Evolutionary conservation across 2,329 filamentous ascomycete species (phyloP).

Genomic region (Fusarium tricinctum): DNA sequence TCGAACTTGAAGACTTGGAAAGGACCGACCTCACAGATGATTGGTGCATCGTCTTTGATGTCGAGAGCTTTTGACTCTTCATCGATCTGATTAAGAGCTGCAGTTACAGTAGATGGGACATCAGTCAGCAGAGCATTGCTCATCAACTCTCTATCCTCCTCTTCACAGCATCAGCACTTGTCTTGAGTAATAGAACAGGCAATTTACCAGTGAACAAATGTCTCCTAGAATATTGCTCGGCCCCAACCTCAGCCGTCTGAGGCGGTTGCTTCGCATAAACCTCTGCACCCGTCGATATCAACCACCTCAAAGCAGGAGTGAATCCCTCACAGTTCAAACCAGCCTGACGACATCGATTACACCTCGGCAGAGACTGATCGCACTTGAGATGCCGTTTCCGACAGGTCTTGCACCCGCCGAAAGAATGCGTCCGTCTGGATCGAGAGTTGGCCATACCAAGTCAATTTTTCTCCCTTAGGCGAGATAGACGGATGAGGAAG

Average conservation of each 20-base stretch:
- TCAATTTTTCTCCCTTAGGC: not conserved
- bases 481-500: not conserved
- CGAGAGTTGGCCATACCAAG: constrained; percentile 29
- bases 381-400: constrained; percentile 46
- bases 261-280: constrained; percentile 35
- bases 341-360: constrained; percentile 37
- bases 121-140: constrained; percentile 28
- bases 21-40: constrained; percentile 23
- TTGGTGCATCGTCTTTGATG: constrained; percentile 2
- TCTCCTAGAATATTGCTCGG: constrained; percentile 36
- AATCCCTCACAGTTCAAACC: constrained; percentile 41
- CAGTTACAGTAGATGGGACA: constrained; percentile 35
- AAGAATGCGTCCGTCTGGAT: constrained; percentile 41
- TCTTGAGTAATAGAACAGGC: accelerated
- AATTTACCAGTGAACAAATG: constrained; percentile 41
- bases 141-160: constrained; percentile 37
- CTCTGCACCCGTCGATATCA: constrained; percentile 37
- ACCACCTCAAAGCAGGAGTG: constrained; percentile 38
- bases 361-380: constrained; percentile 36
- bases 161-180: not conserved
- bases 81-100: constrained; percentile 37
- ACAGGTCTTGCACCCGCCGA: constrained; percentile 45
- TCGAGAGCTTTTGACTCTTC: constrained; percentile 35
- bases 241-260: constrained; percentile 23
- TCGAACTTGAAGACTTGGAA: constrained; percentile 43